Conservation (phyloP, 169 alveolate species). For the Cryptosporidium canis region DNA sequence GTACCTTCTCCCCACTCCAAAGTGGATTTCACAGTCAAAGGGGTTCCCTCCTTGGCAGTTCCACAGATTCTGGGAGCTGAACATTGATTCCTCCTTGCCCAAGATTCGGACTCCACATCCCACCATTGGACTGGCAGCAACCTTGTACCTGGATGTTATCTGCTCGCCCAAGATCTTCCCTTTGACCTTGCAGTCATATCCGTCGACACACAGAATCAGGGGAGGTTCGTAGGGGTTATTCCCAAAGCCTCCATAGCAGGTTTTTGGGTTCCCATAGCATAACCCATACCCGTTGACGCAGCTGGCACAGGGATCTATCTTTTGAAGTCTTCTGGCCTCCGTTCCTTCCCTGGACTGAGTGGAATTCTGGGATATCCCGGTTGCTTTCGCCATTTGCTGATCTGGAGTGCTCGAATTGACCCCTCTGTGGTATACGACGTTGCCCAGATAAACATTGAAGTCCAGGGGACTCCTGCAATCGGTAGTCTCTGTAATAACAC, state of each 20-base stretch:
- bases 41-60: slow-evolving; percentile 70
- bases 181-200: slow-evolving; percentile 62
- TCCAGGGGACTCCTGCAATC: slow-evolving; percentile 6
- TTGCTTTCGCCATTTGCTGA: background rate
- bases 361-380: background rate
- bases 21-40: slow-evolving; percentile 69
- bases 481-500: background rate
- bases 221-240: slow-evolving; percentile 69
- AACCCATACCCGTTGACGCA: slow-evolving; percentile 71
- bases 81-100: slow-evolving; percentile 59
- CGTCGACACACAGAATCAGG: slow-evolving; percentile 51
- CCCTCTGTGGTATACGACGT: slow-evolving; percentile 40
- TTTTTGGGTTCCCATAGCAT: slow-evolving; percentile 58
- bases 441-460: background rate
- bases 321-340: slow-evolving; percentile 25
- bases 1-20: slow-evolving; percentile 73
- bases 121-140: slow-evolving; percentile 69
- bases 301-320: slow-evolving; percentile 67
- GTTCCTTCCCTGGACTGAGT: background rate
- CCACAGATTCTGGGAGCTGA: slow-evolving; percentile 56
- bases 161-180: slow-evolving; percentile 68
- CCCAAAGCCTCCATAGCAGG: slow-evolving; percentile 73
- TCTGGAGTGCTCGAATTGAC: background rate
- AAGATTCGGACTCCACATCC: slow-evolving; percentile 68
- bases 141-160: slow-evolving; percentile 61